A percentile compares a stretch with the other conserved stretches of the same genome.
Evolutionary conservation across 306 rosid genomes (phyloP).

Genomic region (Casuarina equisetifolia): DNA sequence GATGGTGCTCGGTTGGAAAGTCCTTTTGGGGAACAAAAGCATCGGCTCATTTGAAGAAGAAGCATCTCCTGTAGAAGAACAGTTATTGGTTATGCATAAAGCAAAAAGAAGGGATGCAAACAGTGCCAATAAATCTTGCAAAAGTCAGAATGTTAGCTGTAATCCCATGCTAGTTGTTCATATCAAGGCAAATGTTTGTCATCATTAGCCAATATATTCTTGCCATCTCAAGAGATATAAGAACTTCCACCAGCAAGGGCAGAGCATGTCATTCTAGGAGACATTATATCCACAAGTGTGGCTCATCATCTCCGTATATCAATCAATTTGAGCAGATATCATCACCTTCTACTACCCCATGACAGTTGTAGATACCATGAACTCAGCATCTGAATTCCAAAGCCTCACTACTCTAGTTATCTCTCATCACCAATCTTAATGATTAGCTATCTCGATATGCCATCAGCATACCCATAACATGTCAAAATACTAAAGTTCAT

Average conservation of each 20-base stretch:
- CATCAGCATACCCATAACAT: neutral
- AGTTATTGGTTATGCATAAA: neutral
- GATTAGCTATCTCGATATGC: neutral
- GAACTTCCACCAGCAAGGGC: neutral
- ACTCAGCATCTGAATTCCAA: neutral
- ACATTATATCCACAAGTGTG: neutral
- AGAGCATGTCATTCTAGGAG: constrained; percentile 1
- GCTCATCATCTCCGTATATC: neutral
- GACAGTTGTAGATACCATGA: neutral
- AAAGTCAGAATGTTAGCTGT: neutral
- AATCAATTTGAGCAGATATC: neutral
- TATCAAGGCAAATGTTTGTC: neutral
- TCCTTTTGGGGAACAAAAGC: constrained; percentile 81
- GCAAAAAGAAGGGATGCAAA: neutral
- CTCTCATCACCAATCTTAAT: neutral
- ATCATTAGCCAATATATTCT: neutral
- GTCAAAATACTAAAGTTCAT: neutral
- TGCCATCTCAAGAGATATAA: neutral
- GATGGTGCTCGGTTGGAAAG: constrained; percentile 85
- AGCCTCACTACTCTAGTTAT: neutral
- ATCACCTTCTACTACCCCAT: neutral
- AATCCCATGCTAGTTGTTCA: neutral
- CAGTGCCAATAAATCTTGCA: neutral
- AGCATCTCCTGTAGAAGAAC: constrained; percentile 41
- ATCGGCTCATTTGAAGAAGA: constrained; percentile 67